Percentiles rank a stretch among this genome's conserved stretches.
Evolutionary conservation across 2,329 filamentous ascomycete species (phyloP).

Genomic region (Cytospora leucostoma): DNA sequence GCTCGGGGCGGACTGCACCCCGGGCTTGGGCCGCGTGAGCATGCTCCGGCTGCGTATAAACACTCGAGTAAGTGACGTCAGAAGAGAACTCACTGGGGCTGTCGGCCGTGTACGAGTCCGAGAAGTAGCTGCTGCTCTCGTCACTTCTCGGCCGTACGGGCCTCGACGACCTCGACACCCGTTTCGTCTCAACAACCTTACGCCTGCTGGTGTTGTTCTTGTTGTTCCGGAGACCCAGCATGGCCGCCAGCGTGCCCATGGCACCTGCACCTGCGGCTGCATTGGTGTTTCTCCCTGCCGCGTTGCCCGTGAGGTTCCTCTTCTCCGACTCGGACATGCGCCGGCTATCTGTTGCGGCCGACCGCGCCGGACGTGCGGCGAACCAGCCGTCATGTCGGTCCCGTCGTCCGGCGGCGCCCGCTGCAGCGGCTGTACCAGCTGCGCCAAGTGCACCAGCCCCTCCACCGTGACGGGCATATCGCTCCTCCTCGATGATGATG

Average conservation of each 20-base stretch:
- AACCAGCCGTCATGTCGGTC: conserved; percentile 26
- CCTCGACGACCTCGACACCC: conserved; percentile 19
- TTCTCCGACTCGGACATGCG: conserved; percentile 47
- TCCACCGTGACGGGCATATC: conserved; percentile 54
- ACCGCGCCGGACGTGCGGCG: conserved; percentile 40
- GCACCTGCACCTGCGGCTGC: conserved; percentile 46
- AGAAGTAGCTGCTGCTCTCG: conserved; percentile 54
- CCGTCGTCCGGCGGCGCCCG: conserved; percentile 39
- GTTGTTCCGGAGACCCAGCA: conserved; percentile 56
- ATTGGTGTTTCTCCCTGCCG: conserved; percentile 46
- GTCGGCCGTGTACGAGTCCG: conserved; percentile 54
- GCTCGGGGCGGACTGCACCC: conserved; percentile 10
- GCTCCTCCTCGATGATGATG: conserved; percentile 60
- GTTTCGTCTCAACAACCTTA: conserved; percentile 40
- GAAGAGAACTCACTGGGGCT: conserved; percentile 52
- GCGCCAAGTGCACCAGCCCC: conserved; percentile 51
- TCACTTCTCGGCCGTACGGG: conserved; percentile 40
- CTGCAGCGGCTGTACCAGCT: conserved; percentile 55
- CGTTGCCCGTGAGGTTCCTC: conserved; percentile 45
- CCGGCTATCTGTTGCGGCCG: conserved; percentile 44
- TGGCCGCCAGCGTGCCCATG: conserved; percentile 51
- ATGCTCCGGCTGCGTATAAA: conserved; percentile 22
- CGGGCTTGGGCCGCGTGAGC: conserved; percentile 17
- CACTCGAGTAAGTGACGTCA: conserved; percentile 27
- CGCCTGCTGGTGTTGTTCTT: conserved; percentile 55